Base-by-base conservation (phyloP, 2,329 filamentous ascomycete genomes). In the Beauveria sp. region DNA sequence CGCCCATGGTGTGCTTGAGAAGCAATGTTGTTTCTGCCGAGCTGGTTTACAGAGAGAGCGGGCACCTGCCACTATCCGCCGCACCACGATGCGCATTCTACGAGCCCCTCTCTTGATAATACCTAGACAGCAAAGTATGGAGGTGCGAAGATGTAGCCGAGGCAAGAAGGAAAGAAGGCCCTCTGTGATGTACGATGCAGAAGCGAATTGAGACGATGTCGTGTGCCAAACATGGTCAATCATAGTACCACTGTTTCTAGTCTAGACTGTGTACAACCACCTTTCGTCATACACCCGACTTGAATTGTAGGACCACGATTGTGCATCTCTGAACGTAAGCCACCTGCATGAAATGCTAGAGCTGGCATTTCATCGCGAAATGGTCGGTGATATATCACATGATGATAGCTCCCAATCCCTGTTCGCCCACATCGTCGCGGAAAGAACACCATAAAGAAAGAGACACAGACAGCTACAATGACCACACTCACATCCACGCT, bases 161-260 rank as follows among this genome's bases (percentile, higher is more conserved):
- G 34, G 34, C 5, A 38, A 38, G 31, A 18, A 52, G 4, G 24
- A 22, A 31, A n/a, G 7, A 42, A 8, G 12, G 8, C 2, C 40
- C 4, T 31, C 16, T 42, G 46, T 24, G 50, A 18, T 10, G 34
- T 10, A 50, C 8, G 5, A 49, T 49, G 8, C 8, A 40, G 5
- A 57, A 34, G 42, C n/a, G n/a, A 7, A 12, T 18, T n/a, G 22
- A 22, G 16, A 18, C 6, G 28, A 20, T 49, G 4, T 26, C 12
- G 20, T 50, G 43, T 42, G 31, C n/a, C 43, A 57, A 56, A 12
- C 20, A 55, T 26, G 16, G 34, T 43, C 31, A 50, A 58, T 14
- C 26, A 50, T 34, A 28, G 46, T 58, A 40, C 20, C 45, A 50
- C 55, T 58, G 55, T 43, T 58, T 43, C 46, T 58, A 50, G 55